Conservation (phyloP, 805 yeast genomes). For the Millerozyma miso region DNA sequence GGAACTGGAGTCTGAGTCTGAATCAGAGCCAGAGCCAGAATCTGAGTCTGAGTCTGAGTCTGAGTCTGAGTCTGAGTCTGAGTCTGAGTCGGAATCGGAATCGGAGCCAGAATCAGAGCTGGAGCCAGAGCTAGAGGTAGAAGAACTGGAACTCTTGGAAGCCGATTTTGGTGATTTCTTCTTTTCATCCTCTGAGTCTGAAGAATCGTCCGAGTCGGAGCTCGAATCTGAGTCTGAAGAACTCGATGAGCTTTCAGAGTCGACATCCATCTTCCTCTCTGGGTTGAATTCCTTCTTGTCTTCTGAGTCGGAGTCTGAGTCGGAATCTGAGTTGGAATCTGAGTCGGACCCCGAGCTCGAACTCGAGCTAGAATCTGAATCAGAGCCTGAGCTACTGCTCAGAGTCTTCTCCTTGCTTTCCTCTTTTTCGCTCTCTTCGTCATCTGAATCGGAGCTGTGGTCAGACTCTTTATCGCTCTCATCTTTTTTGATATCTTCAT, state of each 20-base stretch:
- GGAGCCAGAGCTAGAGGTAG: slow-evolving; percentile 17
- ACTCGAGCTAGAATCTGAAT: slow-evolving; percentile 17
- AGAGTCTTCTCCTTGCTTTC: slow-evolving; percentile 18
- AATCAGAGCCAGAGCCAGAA: slow-evolving; percentile 14
- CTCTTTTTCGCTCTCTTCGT: slow-evolving; percentile 28
- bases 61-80: slow-evolving; percentile 25
- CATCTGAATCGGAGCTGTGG: slow-evolving; percentile 27
- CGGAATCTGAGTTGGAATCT: slow-evolving; percentile 23
- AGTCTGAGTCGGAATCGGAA: slow-evolving; percentile 13
- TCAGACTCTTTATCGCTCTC: slow-evolving; percentile 19
- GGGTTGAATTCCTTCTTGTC: slow-evolving; percentile 19
- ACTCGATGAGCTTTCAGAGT: slow-evolving; percentile 12
- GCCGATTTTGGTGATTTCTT: not conserved
- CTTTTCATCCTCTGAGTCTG: slow-evolving; percentile 18
- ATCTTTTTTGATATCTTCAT: slow-evolving; percentile 13
- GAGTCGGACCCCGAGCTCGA: slow-evolving; percentile 5
- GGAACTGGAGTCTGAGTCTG: slow-evolving; percentile 13
- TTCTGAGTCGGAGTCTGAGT: slow-evolving; percentile 14
- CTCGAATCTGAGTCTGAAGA: slow-evolving; percentile 21
- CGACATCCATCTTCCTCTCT: slow-evolving; percentile 21
- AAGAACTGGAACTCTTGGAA: not conserved
- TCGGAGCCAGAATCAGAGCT: slow-evolving; percentile 4
- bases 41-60: slow-evolving; percentile 15
- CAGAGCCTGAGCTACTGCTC: slow-evolving; percentile 7
- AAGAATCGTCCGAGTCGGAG: slow-evolving; percentile 24